phyloP scores from a whole-genome alignment of 2,329 filamentous ascomycete species.

The Fusarium subglutinans region DNA sequence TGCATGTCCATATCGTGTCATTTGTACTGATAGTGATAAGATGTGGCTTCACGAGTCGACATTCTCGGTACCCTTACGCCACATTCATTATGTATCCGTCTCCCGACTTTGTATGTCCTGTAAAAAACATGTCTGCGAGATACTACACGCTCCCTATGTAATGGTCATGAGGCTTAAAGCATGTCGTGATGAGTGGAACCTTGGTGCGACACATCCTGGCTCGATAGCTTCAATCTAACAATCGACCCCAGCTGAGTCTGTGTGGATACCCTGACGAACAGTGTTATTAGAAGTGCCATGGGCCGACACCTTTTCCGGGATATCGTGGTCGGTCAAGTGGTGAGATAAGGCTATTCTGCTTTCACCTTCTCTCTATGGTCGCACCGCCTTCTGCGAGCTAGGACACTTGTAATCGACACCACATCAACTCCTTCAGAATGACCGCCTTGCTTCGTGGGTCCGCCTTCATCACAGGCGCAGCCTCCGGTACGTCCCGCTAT shows the following conservation, averaged over 20 bases:
- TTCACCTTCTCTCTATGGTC: background rate
- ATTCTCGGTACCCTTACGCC: background rate
- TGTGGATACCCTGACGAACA: conserved; percentile 19
- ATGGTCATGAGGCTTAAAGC: conserved; percentile 29
- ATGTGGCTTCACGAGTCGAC: background rate
- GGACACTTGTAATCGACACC: background rate
- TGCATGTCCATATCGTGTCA: background rate
- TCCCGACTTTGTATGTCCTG: background rate
- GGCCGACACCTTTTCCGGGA: conserved; percentile 6
- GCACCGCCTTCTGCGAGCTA: background rate
- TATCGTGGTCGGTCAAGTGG: background rate
- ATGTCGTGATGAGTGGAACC: conserved; percentile 34
- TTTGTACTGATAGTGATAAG: background rate
- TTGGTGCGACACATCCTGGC: conserved; percentile 21
- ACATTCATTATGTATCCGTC: background rate
- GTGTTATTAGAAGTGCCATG: background rate
- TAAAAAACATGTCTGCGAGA: background rate
- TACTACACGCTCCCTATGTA: background rate
- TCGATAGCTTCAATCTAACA: conserved; percentile 29
- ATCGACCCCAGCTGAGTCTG: background rate
- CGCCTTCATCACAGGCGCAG: conserved; percentile 59
- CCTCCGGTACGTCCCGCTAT: conserved; percentile 50
- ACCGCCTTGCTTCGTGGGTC: conserved; percentile 54
- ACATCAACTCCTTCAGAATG: conserved; percentile 42
- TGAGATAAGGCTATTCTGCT: background rate